Base-by-base conservation (phyloP, 495 filamentous ascomycete genomes). In the Lasiosphaeria ovina region DNA sequence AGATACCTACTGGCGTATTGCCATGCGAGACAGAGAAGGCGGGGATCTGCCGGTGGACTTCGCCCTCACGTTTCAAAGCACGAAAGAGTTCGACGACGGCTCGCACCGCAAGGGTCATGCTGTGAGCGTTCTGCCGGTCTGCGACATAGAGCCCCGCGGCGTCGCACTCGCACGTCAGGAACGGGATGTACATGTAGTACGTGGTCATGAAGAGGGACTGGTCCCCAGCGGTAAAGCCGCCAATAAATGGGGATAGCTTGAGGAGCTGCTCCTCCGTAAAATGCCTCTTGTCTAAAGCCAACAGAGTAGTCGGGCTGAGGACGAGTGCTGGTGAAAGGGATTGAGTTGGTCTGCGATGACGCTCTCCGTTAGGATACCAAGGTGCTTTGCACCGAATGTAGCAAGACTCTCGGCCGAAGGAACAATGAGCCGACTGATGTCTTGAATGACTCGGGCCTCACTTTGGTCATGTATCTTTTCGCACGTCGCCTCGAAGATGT, bases 11-110 rank as follows among this genome's bases (percentile, higher is more conserved):
- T 7, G 61, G 53, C 34, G 60, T 32, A 45, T 76, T 55, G 61
- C 81, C 67, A 64, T 80, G 58, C 77, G 66, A 81, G 59, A 83
- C 68, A 3, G 76, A 81, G 71, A 82, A 83, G 40, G 69, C 68
- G 56, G 79, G 66, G 38, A 77, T 75, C 60, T 75, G 58, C 44
- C 66, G 66, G 59, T 79, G 31, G 35, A 79, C 59, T 64, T 79
- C 74, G 32, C 69, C 54, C 62, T 75, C 63, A 42, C 72, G 74
- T 16, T 67, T 62, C 1, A 77, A 70, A 14, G 44, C 7, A 53
- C 55, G 48, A 48, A 66, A 71, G 49, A 79, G 73, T 58, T 77
- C 69, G 34, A 74, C 65, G n/a, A 76, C 48, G 49, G 45, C 74
- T 32, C 71, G 64, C 51, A 76, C 69, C 14, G 75, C 69, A 54